Conservation (phyloP, 1,284 basidiomycete genomes). For the Malassezia restricta region DNA sequence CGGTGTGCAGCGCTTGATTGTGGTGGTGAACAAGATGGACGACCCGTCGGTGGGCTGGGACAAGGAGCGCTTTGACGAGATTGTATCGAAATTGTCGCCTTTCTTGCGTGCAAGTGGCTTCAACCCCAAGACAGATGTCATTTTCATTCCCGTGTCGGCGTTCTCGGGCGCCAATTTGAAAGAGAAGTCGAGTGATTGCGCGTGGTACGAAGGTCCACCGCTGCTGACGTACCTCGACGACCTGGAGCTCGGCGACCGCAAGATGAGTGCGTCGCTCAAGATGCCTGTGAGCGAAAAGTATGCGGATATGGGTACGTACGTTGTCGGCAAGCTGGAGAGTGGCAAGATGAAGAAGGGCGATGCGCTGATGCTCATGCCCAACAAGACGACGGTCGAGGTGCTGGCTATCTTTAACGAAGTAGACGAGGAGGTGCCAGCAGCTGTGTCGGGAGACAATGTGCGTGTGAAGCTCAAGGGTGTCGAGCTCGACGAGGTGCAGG, state of each 20-base stretch:
- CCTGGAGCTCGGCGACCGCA: conserved; percentile 38
- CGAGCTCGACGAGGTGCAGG: conserved; percentile 38
- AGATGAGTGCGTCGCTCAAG: conserved; percentile 40
- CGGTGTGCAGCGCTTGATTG: conserved; percentile 43
- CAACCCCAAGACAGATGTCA: conserved; percentile 44
- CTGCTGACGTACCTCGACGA: conserved; percentile 38
- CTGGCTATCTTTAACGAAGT: conserved; percentile 39
- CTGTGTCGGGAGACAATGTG: conserved; percentile 45
- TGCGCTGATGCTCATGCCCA: conserved; percentile 38
- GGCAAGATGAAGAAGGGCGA: conserved; percentile 42
- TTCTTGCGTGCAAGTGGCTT: conserved; percentile 40
- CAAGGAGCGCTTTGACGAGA: conserved; percentile 42
- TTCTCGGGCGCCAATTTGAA: conserved; percentile 44
- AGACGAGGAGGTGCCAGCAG: conserved; percentile 44
- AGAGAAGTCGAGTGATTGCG: conserved; percentile 31
- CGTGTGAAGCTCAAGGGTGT: conserved; percentile 44
- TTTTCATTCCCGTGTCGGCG: conserved; percentile 43
- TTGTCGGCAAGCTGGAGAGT: conserved; percentile 44
- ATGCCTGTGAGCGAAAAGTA: conserved; percentile 46
- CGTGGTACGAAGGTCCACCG: conserved; percentile 39
- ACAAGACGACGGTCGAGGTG: conserved; percentile 35
- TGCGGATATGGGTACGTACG: conserved; percentile 45
- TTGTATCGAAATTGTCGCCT: conserved; percentile 37
- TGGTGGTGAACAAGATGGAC: conserved; percentile 47
- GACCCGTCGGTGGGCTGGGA: conserved; percentile 42